Conservation (phyloP, 495 filamentous ascomycete species). For the Penicillium turbatum region DNA sequence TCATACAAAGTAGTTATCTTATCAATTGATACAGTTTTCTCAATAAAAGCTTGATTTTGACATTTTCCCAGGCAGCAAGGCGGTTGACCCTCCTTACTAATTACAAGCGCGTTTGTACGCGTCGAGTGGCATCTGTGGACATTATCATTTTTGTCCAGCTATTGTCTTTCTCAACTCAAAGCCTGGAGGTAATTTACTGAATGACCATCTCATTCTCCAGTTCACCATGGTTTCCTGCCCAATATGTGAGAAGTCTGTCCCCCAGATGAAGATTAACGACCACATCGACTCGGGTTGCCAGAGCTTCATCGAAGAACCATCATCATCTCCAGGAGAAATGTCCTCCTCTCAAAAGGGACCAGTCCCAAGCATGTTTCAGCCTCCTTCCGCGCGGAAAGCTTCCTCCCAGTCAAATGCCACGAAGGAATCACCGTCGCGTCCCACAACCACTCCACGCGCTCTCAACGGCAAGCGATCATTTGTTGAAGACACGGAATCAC, state of each 20-base stretch:
- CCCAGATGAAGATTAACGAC: conserved; percentile 73
- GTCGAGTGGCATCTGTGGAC: conserved; percentile 6
- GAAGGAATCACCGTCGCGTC: conserved; percentile 20
- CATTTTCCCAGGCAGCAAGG: conserved; percentile 6
- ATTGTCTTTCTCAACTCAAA: not conserved
- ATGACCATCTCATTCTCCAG: not conserved
- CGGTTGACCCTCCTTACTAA: not conserved
- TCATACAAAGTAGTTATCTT: not conserved
- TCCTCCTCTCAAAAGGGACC: conserved; percentile 46
- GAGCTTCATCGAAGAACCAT: conserved; percentile 48
- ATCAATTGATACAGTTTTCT: not conserved
- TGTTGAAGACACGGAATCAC: conserved; percentile 20
- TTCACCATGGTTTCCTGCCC: conserved; percentile 75
- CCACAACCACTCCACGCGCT: conserved; percentile 26
- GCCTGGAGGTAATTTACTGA: not conserved
- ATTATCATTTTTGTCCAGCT: not conserved
- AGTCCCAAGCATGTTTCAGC: conserved; percentile 74
- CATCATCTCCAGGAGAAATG: conserved; percentile 36
- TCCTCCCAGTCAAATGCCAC: conserved; percentile 22
- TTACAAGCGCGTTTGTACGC: conserved; percentile 6
- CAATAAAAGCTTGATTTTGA: not conserved
- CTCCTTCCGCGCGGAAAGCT: conserved; percentile 52
- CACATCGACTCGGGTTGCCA: conserved; percentile 87
- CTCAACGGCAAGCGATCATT: conserved; percentile 37
- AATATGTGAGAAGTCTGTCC: conserved; percentile 75